These are phyloP conservation scores for Gaeumannomyces sp. DNA, from an alignment of 2,329 filamentous ascomycete genomes.

Conservation along the genomic window DNA sequence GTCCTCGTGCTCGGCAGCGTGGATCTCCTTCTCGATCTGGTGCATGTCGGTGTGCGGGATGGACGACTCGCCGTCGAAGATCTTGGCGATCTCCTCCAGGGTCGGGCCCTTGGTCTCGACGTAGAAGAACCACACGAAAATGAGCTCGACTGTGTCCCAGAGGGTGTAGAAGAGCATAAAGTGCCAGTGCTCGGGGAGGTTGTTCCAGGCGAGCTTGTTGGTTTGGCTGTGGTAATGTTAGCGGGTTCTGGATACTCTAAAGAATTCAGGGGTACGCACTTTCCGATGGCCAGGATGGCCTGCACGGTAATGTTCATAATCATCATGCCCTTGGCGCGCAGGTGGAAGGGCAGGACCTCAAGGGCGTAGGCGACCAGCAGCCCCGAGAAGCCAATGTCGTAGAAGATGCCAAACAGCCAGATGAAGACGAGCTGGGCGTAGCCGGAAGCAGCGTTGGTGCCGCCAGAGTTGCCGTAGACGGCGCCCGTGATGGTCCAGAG, in stretches of 20 bases:
- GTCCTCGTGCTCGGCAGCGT: constrained; percentile 28
- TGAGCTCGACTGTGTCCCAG: constrained; percentile 54
- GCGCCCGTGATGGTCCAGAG: constrained; percentile 48
- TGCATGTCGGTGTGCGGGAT: constrained; percentile 48
- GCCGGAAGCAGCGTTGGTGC: constrained; percentile 38
- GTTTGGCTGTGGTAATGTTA: constrained; percentile 38
- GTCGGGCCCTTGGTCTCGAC: constrained; percentile 66
- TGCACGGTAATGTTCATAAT: constrained; percentile 17
- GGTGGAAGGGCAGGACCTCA: constrained; percentile 52
- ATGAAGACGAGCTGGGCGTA: constrained; percentile 52
- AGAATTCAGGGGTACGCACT: constrained; percentile 13
- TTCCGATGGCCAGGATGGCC: constrained; percentile 15
- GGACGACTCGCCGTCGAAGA: constrained; percentile 61
- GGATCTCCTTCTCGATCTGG: constrained; percentile 49
- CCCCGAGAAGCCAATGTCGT: constrained; percentile 54
- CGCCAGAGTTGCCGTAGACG: constrained; percentile 39
- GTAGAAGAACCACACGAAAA: constrained; percentile 61
- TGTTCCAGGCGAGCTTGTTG: constrained; percentile 58
- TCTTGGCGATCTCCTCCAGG: constrained; percentile 63
- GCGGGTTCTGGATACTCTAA: not conserved
- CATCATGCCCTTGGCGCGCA: constrained; percentile 45
- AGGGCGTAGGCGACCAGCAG: constrained; percentile 52
- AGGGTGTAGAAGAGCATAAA: constrained; percentile 61
- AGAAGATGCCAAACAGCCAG: constrained; percentile 54
- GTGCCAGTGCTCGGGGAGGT: constrained; percentile 55